These are phyloP conservation scores for Carex sylvatica DNA, from an alignment of 202 grass and related monocot species.

Conservation along the genomic window DNA sequence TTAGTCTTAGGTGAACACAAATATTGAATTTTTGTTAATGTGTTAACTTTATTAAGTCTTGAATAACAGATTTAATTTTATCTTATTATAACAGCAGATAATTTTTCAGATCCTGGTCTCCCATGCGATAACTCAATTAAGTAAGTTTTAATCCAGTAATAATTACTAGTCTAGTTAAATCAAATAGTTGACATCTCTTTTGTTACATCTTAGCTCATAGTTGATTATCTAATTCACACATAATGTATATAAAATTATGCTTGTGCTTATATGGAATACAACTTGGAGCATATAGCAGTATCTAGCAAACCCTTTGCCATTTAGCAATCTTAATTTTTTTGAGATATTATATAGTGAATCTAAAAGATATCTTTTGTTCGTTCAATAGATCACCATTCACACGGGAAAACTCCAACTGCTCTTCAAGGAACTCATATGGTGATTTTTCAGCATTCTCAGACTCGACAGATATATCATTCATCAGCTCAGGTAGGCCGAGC, in stretches of 20 bases:
- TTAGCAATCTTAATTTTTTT: neutral
- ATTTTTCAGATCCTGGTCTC: neutral
- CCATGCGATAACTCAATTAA: constrained; percentile 56
- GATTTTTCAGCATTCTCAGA: constrained; percentile 48
- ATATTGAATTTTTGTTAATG: neutral
- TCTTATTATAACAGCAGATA: constrained; percentile 22
- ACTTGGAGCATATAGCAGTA: neutral
- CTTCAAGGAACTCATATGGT: constrained; percentile 42
- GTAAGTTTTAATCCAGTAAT: constrained; percentile 37
- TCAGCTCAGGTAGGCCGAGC: constrained; percentile 46
- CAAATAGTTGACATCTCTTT: neutral
- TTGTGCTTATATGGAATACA: neutral
- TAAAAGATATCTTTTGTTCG: neutral
- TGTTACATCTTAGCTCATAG: neutral
- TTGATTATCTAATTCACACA: neutral
- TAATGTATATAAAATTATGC: neutral
- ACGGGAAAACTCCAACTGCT: constrained; percentile 28
- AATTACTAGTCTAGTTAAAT: neutral
- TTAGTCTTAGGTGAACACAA: constrained; percentile 7
- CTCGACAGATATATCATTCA: constrained; percentile 73
- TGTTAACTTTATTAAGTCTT: neutral
- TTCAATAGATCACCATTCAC: constrained; percentile 67
- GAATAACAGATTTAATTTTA: neutral
- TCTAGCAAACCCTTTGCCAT: neutral
- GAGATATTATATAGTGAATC: neutral